Evolutionary conservation across 164 flowering plant species (phyloP), one percentile per base, ranked within the genome.

Genomic region (Nymphaea thermarum): DNA sequence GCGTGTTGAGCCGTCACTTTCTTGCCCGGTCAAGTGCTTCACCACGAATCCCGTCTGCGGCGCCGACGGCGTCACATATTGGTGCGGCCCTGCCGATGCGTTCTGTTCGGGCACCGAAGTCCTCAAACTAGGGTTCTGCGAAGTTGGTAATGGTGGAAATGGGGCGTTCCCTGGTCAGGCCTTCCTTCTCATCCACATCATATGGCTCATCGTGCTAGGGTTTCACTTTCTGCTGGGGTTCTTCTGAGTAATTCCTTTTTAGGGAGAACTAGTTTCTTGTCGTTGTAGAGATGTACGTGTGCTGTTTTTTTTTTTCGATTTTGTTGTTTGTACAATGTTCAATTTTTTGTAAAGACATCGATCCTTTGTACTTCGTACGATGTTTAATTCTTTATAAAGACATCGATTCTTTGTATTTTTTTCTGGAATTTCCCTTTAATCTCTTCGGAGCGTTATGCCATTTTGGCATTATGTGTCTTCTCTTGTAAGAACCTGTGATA

Each of bases 51-150:
- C 92, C 17, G 89, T 87, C 4, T 87, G 92, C 71, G 92, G 88
- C 65, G 81, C 43, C 16, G 76, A 87, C 66, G 92, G 89, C 36
- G 83, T 84, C 60, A 87, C 92, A 12, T 87, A 87, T 74, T 85
- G 89, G 86, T 87, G 89, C 73, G 92, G 92, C 12, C 82, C 89
- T 69, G 75, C 82, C 43, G 88, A 87, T 41, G 92, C 89, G 4
- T 18, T 62, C n/a, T 87, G 92, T 65, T 71, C 83, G n/a, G 87
- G 86, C 41, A 74, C 70, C 2, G 57, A 67, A 0, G 92, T 85
- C 2, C 86, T 81, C 36, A 85, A 82, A 62, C 44, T 75, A 65
- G 89, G 91, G 73, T 76, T 68, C 65, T 87, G 92, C 45, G 82
- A 85, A 70, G 85, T 83, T 6, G 85, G 85, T 1, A 85, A 70